Conservation (phyloP, 2,329 filamentous ascomycete genomes). For the Hypomyces perniciosus region DNA sequence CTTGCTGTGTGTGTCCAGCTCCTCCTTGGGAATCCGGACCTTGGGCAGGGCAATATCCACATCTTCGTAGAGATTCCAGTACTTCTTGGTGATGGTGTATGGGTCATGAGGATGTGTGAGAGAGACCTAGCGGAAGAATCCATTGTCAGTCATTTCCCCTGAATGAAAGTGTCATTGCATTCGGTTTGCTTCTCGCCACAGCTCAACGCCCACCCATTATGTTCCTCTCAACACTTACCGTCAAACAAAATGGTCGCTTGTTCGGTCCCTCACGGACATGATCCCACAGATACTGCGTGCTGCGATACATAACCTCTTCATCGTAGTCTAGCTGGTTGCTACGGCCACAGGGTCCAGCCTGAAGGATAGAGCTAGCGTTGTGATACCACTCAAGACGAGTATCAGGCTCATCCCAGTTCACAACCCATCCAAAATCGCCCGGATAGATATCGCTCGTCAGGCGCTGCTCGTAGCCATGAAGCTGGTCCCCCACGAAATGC, state of each 20-base stretch:
- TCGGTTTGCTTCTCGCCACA: background rate
- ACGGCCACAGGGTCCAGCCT: slow-evolving; percentile 80
- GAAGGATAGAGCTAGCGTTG: slow-evolving; percentile 88
- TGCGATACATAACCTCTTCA: slow-evolving; percentile 91
- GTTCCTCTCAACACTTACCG: slow-evolving; percentile 35
- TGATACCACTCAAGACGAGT: slow-evolving; percentile 90
- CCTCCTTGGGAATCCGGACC: slow-evolving; percentile 69
- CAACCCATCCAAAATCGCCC: slow-evolving; percentile 88
- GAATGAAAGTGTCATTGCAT: no score
- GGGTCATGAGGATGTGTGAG: slow-evolving; percentile 93
- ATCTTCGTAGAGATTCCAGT: slow-evolving; percentile 86
- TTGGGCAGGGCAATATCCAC: slow-evolving; percentile 82
- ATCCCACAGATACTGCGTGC: slow-evolving; percentile 84
- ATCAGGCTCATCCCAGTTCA: slow-evolving; percentile 91
- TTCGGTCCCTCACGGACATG: slow-evolving; percentile 73
- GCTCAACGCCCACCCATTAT: background rate
- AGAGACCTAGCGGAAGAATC: slow-evolving; percentile 54
- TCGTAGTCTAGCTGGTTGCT: slow-evolving; percentile 96
- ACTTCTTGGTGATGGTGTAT: slow-evolving; percentile 89
- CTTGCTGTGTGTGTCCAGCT: slow-evolving; percentile 82
- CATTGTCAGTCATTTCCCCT: background rate
- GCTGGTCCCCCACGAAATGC: slow-evolving; percentile 93
- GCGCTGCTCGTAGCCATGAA: slow-evolving; percentile 88
- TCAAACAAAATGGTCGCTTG: slow-evolving; percentile 77
- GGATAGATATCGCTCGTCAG: slow-evolving; percentile 96